Conservation (phyloP, 2,329 filamentous ascomycete species). For the Botrytis sinoallii region DNA sequence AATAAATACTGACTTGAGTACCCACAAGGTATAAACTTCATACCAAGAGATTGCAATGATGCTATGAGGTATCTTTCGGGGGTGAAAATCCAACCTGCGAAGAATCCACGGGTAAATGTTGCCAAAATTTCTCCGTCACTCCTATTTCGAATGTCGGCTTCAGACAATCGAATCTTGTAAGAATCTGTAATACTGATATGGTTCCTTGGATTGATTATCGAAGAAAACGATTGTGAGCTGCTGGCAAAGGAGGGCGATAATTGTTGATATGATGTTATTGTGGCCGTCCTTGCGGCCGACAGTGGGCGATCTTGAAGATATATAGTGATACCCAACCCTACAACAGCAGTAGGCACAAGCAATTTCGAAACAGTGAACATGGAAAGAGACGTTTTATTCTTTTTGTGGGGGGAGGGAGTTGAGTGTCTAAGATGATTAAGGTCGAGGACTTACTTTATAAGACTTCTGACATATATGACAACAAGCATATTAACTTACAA, state of each 20-base stretch:
- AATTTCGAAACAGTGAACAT: not conserved
- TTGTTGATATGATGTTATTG: not conserved
- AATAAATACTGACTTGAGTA: slow-evolving; percentile 20
- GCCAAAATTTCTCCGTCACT: slow-evolving; percentile 19
- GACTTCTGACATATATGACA: not conserved
- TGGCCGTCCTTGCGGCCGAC: not conserved
- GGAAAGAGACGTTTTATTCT: not conserved
- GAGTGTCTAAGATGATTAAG: not conserved
- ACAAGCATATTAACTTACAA: not conserved
- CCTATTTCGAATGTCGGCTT: not conserved
- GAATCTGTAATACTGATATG: not conserved
- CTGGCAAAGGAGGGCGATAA: not conserved
- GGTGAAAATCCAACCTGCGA: slow-evolving; percentile 25
- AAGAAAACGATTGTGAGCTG: not conserved
- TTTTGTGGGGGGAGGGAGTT: too few species aligned
- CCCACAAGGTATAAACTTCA: slow-evolving; percentile 14
- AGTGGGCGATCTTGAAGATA: slow-evolving; percentile 6
- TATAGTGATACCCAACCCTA: not conserved
- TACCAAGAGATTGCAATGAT: slow-evolving; percentile 5
- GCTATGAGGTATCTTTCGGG: slow-evolving; percentile 21
- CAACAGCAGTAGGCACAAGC: not conserved
- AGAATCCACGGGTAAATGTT: slow-evolving; percentile 25
- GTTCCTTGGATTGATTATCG: not conserved
- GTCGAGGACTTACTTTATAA: not conserved
- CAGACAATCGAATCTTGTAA: not conserved